These are phyloP conservation scores for Neurospora sp. DNA, from an alignment of 495 filamentous ascomycete genomes.

Conservation along the genomic window DNA sequence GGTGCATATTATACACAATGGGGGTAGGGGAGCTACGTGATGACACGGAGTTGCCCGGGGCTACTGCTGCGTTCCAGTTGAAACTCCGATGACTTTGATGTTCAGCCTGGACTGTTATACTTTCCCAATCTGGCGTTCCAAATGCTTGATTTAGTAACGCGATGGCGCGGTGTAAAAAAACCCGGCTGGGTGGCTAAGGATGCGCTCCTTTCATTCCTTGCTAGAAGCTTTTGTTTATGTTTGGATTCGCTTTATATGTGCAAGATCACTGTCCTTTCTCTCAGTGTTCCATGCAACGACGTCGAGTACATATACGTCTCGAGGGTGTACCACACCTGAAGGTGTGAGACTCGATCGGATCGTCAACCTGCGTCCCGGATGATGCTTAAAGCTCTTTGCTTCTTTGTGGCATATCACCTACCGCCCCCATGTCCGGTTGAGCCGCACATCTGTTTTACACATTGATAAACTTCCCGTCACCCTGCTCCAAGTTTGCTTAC, in stretches of 20 bases:
- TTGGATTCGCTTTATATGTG: neutral
- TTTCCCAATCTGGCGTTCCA: neutral
- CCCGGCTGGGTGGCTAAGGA: neutral
- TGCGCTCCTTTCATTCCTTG: neutral
- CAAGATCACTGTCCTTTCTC: neutral
- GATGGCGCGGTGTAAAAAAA: neutral
- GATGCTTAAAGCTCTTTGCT: neutral
- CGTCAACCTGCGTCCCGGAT: constrained; percentile 44
- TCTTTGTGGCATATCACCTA: neutral
- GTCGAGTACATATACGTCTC: neutral
- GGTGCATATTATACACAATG: neutral
- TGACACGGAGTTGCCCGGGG: neutral
- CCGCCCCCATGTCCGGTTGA: neutral
- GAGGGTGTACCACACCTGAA: neutral
- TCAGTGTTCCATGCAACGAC: neutral
- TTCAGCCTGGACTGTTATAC: neutral
- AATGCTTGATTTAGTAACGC: neutral
- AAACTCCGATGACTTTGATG: neutral
- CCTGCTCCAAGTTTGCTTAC: neutral
- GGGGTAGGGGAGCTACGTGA: neutral
- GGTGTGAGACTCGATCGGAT: constrained; percentile 36
- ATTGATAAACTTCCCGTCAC: neutral
- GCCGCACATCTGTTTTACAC: neutral
- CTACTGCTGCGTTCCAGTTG: neutral
- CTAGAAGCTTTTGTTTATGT: neutral